Base-by-base conservation (phyloP, 1,139 yeast genomes). In the Debaryomycetaceae sp. region DNA sequence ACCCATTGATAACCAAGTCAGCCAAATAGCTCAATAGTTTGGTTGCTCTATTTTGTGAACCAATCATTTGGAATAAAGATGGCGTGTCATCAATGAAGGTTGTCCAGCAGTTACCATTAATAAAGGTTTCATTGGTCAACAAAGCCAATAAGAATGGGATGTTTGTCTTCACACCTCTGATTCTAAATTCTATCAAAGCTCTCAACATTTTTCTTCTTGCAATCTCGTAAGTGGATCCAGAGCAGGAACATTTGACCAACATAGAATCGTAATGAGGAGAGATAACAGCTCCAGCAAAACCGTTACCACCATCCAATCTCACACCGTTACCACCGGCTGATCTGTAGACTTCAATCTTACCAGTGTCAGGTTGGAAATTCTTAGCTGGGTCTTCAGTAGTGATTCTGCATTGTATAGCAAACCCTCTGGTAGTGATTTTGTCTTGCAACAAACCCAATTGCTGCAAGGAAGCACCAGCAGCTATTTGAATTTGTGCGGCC, bases 301-400 rank as follows among this genome's bases (percentile, higher is more conserved):
- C 98, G 61, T 92, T 92, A 69, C 98, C 98, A 73, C 98, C 99
- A 62, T 92, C 99, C 53, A 92, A 77, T 70, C 99, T 83, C 37
- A 92, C 97, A 62, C 99, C 99, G 60, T 92, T 92, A 75, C 99
- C 99, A 71, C 99, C 99, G 31, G 98, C 88, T 30, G 98, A 89
- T 65, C 98, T 81, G 73, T 92, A 92, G 36, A 92, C 99, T 66
- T 92, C 99, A 53, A 92, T 86, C 67, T 92, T 89, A 61, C 99
- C 99, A 3, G 98, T 94, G 61, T 92, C 99, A 14, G 99, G 99
- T 67, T 87, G 97, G 81, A 92, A 92, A 62, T 84, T 87, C 71
- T 89, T 91, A 36, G 96, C 64, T 15, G 99, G 98, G 61, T 92
- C 98, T 69, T 92, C 99, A 39, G 98, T 94, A 41, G 98, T 92